Evolutionary conservation across 2,329 filamentous ascomycete species (phyloP), one percentile per base, ranked within the genome.

Genomic region (Cytospora piceicola): DNA sequence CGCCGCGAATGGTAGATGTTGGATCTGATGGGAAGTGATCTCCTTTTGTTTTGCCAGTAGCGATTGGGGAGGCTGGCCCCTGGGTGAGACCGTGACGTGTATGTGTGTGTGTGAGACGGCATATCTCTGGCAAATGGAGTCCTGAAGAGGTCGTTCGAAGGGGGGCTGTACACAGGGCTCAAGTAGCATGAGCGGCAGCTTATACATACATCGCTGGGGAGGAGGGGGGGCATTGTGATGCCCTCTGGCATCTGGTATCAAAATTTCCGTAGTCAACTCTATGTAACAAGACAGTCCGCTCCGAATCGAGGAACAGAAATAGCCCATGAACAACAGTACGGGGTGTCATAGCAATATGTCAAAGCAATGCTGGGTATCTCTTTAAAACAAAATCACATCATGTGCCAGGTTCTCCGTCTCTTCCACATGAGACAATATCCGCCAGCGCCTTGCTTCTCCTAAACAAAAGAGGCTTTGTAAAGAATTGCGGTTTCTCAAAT

Each of bases 331-430:
- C 5, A 24, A 24, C 46, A 12, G n/a, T 3, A 24, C 9, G 12
- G 14, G 34, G 0, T 8, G 17, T 20, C 24, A 2, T 49, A 49
- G 46, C n/a, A 49, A 12, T 4, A 49, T 22, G 24, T 8, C 20
- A 46, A 49, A 49, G 6, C 46, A 49, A 49, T 24, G 46, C 46
- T 49, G 46, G 46, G 46, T 49, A 49, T 49, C 46, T 49, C n/a
- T 49, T 9, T 3, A 12, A 20, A 49, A 24, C 4, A 20, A 49
- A 24, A 24, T 24, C 34, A 22, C n/a, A 11, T 24, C 46, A 7
- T 12, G 46, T 49, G 24, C 46, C 11, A 20, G 3, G 11, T 12
- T 24, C 5, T 49, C 12, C 46, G 24, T n/a, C n/a, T 9, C 20
- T 20, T 12, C n/a, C n/a, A 17, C 11, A 46, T 22, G 42, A 22